phyloP scores from a whole-genome alignment of 768 basidiomycete genomes.

The Tylopilus rubrobrunneus region DNA sequence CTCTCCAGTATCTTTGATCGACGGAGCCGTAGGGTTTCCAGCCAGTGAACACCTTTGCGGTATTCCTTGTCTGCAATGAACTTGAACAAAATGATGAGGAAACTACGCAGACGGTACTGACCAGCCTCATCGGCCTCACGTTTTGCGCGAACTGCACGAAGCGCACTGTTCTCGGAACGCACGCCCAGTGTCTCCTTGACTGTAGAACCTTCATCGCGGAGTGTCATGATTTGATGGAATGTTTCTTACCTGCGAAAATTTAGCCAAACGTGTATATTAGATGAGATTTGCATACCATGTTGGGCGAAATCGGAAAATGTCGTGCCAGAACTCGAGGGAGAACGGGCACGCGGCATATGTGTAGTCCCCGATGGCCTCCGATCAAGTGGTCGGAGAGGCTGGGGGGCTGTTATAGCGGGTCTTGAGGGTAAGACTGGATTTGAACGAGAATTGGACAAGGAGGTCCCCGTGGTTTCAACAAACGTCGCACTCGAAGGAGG shows the following conservation, averaged over 20 bases:
- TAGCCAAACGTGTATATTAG: neutral
- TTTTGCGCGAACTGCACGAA: constrained; percentile 77
- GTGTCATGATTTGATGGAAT: constrained; percentile 79
- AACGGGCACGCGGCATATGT: constrained; percentile 57
- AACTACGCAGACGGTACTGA: constrained; percentile 28
- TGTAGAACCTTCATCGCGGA: constrained; percentile 73
- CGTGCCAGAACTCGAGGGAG: constrained; percentile 76
- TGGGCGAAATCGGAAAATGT: constrained; percentile 85
- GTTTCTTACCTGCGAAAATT: constrained; percentile 63
- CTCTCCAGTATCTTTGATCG: constrained; percentile 79
- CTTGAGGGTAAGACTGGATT: constrained; percentile 44
- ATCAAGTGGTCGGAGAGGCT: constrained; percentile 71
- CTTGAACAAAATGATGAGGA: constrained; percentile 1
- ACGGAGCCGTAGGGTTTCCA: constrained; percentile 84
- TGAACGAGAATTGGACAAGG: constrained; percentile 39
- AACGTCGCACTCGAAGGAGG: constrained; percentile 30
- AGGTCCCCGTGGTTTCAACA: constrained; percentile 29
- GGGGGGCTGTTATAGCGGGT: constrained; percentile 63
- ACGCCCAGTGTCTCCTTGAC: constrained; percentile 58
- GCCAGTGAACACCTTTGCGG: constrained; percentile 82
- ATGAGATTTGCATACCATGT: constrained; percentile 47
- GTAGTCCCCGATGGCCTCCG: constrained; percentile 65
- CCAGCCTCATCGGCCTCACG: constrained; percentile 91
- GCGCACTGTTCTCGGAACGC: constrained; percentile 57
- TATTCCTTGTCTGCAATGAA: constrained; percentile 75